A percentile compares a stretch with the other conserved stretches of the same genome.
Conservation (phyloP, 371 early-diverging fungal species). For the Mucor circinelloides region DNA sequence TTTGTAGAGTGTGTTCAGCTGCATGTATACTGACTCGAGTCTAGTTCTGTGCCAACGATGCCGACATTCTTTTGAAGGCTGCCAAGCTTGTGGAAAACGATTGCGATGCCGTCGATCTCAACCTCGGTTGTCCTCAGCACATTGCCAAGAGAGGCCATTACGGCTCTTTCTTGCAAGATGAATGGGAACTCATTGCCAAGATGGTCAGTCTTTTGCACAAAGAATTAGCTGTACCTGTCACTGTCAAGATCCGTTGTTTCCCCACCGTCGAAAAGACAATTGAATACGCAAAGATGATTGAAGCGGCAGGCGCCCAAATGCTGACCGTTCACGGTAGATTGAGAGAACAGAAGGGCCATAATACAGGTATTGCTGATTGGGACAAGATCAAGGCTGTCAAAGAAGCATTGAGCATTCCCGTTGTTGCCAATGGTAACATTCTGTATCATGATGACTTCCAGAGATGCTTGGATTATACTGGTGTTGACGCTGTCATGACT, state of each 20-base stretch:
- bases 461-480: conserved; percentile 88
- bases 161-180: conserved; percentile 96
- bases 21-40: not conserved
- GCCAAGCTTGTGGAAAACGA: conserved; percentile 83
- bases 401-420: conserved; percentile 85
- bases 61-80: conserved; percentile 82
- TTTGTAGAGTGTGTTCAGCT: not conserved
- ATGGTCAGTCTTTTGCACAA: conserved; percentile 79
- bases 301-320: conserved; percentile 91
- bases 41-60: conserved; percentile 98
- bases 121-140: conserved; percentile 97
- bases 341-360: conserved; percentile 96
- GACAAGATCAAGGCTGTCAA: conserved; percentile 93
- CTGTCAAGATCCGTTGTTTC: conserved; percentile 97
- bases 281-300: conserved; percentile 96
- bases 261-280: conserved; percentile 91
- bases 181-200: conserved; percentile 87
- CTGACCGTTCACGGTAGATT: conserved; percentile 97
- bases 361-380: conserved; percentile 98
- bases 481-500: conserved; percentile 96
- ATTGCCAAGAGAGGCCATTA: conserved; percentile 96
- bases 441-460: conserved; percentile 89
- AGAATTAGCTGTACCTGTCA: conserved; percentile 93
- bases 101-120: conserved; percentile 97
- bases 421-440: conserved; percentile 98